Evolutionary conservation across 305 asterid species (phyloP).

Genomic region (Stenogyne calaminthoides): DNA sequence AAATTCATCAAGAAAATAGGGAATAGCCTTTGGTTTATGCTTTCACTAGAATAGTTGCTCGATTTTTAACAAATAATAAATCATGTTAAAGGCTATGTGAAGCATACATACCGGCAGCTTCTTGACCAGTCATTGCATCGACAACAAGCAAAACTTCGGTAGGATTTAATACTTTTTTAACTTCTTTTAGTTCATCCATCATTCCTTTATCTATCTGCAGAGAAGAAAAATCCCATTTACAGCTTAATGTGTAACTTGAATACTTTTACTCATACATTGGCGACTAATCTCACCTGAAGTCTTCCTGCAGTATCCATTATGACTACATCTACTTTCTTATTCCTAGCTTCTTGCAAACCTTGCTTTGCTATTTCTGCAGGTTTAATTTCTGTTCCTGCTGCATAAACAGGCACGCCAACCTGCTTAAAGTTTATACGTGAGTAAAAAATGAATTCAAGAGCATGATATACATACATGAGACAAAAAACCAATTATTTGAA

Average conservation of each 20-base stretch:
- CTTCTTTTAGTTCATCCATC: slow-evolving; percentile 98
- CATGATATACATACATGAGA: slow-evolving; percentile 20
- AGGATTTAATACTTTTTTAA: slow-evolving; percentile 78
- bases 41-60: slow-evolving; percentile 15
- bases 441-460: slow-evolving; percentile 30
- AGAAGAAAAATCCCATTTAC: slow-evolving; percentile 13
- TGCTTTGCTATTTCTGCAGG: slow-evolving; percentile 96
- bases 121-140: slow-evolving; percentile 99
- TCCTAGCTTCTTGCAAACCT: slow-evolving; percentile 88
- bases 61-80: slow-evolving; percentile 18
- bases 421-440: slow-evolving; percentile 46
- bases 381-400: slow-evolving; percentile 81
- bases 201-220: slow-evolving; percentile 86
- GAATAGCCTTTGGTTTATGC: slow-evolving; percentile 19
- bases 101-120: slow-evolving; percentile 84
- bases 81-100: slow-evolving; percentile 20
- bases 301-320: slow-evolving; percentile 99
- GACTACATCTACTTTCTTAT: slow-evolving; percentile 83
- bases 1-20: slow-evolving; percentile 5
- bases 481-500: slow-evolving; percentile 2
- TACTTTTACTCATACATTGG: slow-evolving; percentile 14
- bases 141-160: slow-evolving; percentile 96
- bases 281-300: slow-evolving; percentile 69
- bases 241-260: slow-evolving; percentile 20
- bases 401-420: slow-evolving; percentile 96